phyloP scores from a whole-genome alignment of 1,284 basidiomycete genomes.

The Chalciporus sp. region DNA sequence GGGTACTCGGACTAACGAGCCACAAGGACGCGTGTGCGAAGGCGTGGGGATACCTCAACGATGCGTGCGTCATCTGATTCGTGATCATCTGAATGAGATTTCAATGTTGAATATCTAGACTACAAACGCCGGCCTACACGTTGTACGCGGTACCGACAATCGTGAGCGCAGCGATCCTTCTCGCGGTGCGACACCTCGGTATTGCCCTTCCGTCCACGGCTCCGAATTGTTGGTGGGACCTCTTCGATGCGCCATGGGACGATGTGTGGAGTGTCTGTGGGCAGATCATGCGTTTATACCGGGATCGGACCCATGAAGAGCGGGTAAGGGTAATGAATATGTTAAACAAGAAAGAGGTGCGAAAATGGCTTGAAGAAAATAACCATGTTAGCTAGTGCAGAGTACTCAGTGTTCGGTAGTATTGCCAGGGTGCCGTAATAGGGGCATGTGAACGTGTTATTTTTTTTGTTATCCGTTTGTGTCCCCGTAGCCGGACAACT shows the following conservation, averaged over 20 bases:
- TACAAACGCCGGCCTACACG: constrained; percentile 91
- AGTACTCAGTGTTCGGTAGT: not conserved
- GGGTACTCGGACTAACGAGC: constrained; percentile 81
- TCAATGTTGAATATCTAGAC: constrained; percentile 42
- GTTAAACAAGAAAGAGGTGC: constrained; percentile 70
- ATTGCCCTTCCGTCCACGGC: constrained; percentile 74
- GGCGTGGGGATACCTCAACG: constrained; percentile 91
- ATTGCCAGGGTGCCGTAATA: not conserved
- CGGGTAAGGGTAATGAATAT: constrained; percentile 48
- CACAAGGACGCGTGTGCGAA: constrained; percentile 71
- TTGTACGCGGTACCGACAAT: constrained; percentile 87
- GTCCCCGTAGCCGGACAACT: too few species aligned
- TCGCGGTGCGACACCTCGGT: constrained; percentile 68
- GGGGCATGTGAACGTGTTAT: too few species aligned
- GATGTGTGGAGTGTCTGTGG: constrained; percentile 84
- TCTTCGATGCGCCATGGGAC: constrained; percentile 86
- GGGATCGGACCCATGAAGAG: constrained; percentile 43
- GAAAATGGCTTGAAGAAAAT: constrained; percentile 70
- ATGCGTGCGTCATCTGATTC: constrained; percentile 62
- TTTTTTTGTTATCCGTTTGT: too few species aligned
- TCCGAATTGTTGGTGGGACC: constrained; percentile 78
- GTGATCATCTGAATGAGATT: not conserved
- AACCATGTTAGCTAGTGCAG: constrained; percentile 15
- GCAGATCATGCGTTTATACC: constrained; percentile 78
- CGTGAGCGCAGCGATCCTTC: constrained; percentile 83